phyloP scores from a whole-genome alignment of 768 basidiomycete genomes.

The Neoboletus subvelutipes region DNA sequence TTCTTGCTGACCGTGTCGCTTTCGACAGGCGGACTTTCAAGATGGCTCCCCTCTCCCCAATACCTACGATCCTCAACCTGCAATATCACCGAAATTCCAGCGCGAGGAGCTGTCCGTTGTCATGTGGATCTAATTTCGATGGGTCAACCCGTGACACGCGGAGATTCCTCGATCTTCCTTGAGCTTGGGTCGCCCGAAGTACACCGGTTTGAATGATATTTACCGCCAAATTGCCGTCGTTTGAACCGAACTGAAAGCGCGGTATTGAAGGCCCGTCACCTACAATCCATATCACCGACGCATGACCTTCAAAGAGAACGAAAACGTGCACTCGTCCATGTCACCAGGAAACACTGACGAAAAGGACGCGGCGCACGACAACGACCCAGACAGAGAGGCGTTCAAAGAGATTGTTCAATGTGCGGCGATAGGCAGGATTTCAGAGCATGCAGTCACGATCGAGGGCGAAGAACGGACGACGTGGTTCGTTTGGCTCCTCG shows the following conservation, averaged over 20 bases:
- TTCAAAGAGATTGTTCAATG: constrained; percentile 20
- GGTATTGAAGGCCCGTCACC: neutral
- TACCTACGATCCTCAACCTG: neutral
- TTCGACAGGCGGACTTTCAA: too few relatives aligned
- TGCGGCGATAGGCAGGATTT: constrained; percentile 46
- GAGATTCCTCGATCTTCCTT: neutral
- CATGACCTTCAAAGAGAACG: constrained; percentile 2
- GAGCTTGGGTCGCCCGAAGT: neutral
- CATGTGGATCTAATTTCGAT: neutral
- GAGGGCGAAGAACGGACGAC: constrained; percentile 68
- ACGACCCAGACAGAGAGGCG: neutral
- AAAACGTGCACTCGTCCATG: neutral
- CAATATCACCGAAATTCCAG: neutral
- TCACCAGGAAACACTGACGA: constrained; percentile 1
- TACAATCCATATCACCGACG: neutral
- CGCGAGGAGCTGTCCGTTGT: neutral
- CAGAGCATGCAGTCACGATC: constrained; percentile 56
- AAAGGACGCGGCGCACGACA: neutral
- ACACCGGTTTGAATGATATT: neutral
- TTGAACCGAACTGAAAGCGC: neutral
- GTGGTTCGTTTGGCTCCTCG: constrained; percentile 77
- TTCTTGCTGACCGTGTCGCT: too few relatives aligned
- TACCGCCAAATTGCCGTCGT: neutral
- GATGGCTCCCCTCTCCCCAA: neutral
- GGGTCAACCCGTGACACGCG: neutral